Evolutionary conservation across 169 alveolate genomes (phyloP).

Genomic region (Toxoplasma gondii): DNA sequence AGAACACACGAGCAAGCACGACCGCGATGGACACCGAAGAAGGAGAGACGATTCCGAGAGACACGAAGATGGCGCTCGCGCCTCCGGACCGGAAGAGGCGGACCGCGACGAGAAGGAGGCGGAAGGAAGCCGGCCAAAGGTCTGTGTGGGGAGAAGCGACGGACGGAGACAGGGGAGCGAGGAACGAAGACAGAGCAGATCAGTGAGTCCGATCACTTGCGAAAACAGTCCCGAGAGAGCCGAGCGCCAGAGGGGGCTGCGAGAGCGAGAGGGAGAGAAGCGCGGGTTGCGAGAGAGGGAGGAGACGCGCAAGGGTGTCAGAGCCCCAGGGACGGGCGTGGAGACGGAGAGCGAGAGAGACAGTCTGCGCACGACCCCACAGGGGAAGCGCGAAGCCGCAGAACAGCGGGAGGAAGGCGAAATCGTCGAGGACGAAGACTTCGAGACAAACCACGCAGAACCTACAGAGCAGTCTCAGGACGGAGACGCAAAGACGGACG

Average conservation of each 20-base stretch:
- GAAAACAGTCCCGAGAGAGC: not conserved
- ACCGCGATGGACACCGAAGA: not conserved
- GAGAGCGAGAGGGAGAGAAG: not conserved
- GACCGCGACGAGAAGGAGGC: not conserved
- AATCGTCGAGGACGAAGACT: not conserved
- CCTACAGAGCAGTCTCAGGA: not conserved
- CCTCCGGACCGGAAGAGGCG: not conserved
- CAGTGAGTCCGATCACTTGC: conserved; percentile 8
- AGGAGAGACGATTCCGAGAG: not conserved
- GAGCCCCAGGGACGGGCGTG: conserved; percentile 20
- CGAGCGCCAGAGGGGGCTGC: not conserved
- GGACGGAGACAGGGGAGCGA: not conserved
- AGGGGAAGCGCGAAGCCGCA: not conserved
- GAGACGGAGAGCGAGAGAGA: not conserved
- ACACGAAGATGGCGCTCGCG: not conserved
- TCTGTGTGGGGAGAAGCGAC: not conserved
- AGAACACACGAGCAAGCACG: not conserved
- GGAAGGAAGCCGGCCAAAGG: not conserved
- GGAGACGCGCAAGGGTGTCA: too few species aligned
- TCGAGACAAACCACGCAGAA: not conserved
- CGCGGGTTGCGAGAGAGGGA: not conserved
- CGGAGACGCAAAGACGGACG: not conserved
- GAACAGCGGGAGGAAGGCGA: not conserved
- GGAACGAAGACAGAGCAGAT: not conserved
- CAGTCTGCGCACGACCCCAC: too few species aligned